A percentile compares a stretch with the other conserved stretches of the same genome.
phyloP scores from a whole-genome alignment of 768 basidiomycete genomes.

The Lactarius sanguifluus region DNA sequence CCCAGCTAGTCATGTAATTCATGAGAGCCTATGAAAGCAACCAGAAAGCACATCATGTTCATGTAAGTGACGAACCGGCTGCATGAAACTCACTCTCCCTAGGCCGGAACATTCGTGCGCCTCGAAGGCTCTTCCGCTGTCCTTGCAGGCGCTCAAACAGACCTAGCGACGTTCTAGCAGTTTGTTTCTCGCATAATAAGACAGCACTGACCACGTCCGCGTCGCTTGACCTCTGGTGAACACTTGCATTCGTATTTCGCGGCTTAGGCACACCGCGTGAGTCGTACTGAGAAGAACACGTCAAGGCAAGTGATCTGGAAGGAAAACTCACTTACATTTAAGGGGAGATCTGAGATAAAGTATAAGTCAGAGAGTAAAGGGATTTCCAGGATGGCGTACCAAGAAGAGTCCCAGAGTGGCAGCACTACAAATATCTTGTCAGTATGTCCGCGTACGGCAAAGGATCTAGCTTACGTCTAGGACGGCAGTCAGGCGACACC shows the following conservation, averaged over 20 bases:
- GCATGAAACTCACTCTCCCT: not conserved
- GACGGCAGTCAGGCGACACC: constrained; percentile 14
- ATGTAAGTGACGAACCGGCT: not conserved
- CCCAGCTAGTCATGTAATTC: not conserved
- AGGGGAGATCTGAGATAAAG: constrained; percentile 9
- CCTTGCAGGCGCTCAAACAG: constrained; percentile 2
- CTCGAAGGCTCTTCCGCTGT: not conserved
- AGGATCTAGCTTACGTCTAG: constrained; percentile 7
- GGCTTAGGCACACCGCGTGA: not conserved
- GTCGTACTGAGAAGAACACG: constrained; percentile 3
- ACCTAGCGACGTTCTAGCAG: not conserved
- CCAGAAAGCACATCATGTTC: not conserved
- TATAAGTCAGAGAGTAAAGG: not conserved
- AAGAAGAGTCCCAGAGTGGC: constrained; percentile 14
- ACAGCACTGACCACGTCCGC: constrained; percentile 3
- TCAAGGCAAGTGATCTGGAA: not conserved
- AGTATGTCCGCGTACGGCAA: not conserved
- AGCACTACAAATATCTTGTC: not conserved
- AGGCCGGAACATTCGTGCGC: not conserved
- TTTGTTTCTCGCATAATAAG: not conserved
- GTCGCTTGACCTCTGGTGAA: not conserved
- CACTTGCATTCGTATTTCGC: too few species aligned
- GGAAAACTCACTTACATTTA: not conserved
- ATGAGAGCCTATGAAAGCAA: constrained; percentile 11
- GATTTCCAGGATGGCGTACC: not conserved